Evolutionary conservation across 1,284 basidiomycete species (phyloP), one percentile per base, ranked within the genome.

Genomic region (Wallemia hederae): DNA sequence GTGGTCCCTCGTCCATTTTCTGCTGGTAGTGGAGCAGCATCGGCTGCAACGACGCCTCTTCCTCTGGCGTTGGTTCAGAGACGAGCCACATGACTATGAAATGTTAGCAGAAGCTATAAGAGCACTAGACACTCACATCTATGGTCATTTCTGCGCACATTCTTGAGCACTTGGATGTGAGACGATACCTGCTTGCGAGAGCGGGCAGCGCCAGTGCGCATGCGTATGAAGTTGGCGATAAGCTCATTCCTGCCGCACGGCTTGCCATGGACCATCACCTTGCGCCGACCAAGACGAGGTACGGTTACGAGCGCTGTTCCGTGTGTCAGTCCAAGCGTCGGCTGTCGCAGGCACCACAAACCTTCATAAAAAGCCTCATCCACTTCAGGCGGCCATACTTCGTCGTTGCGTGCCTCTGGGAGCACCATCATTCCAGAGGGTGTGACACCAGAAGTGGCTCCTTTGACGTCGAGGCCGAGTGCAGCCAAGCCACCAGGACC

Each of bases 231-330:
- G 62, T 73, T 70, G 26, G 72, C 73, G 63, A 76, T 75, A 56
- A 76, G 70, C 65, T 76, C 74, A 65, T 76, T 76, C n/a, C 74
- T 70, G 0, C 74, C 74, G 59, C 72, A 73, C 1, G 74, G 69
- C 64, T 74, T 74, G 55, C 72, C 72, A 61, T 72, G 68, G 59
- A 75, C 72, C 58, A 73, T 66, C 60, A 75, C 68, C 65, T 75
- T 75, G 60, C 69, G 69, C 17, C 71, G 67, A 3, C 72, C 72
- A 11, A 73, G 67, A 59, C 69, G 70, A 60, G 72, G 72, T 3
- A 74, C 68, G n/a, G 72, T 65, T 1, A 66, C 66, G 34, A 73
- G 67, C 24, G 72, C 73, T 71, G 63, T 11, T 27, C 11, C 24
- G 25, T 1, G 29, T 25, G 29, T 17, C 14, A 17, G 39, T 15